Percentiles rank a stretch among this genome's conserved stretches.
phyloP scores from a whole-genome alignment of 768 basidiomycete species.

The Boletus rex-veris region DNA sequence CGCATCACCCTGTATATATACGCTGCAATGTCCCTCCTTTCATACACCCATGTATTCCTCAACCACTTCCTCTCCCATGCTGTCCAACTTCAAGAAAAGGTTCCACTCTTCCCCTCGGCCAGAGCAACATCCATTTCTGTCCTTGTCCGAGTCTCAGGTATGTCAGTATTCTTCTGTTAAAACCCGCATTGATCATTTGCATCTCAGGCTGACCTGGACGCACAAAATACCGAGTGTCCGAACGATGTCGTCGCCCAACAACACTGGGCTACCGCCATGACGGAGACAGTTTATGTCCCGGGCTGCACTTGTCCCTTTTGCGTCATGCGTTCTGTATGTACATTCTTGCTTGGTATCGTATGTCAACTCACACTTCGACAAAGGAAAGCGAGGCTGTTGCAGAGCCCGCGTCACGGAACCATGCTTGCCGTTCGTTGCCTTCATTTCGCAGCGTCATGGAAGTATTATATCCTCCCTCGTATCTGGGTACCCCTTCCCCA shows the following conservation, averaged over 20 bases:
- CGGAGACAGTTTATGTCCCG: background rate
- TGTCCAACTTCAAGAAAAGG: constrained; percentile 12
- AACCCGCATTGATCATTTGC: background rate
- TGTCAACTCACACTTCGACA: constrained; percentile 4
- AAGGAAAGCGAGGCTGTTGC: constrained; percentile 7
- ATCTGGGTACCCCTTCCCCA: constrained; percentile 3
- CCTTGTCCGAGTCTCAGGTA: background rate
- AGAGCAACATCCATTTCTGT: background rate
- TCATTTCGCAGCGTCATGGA: constrained; percentile 21
- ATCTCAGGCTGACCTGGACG: background rate
- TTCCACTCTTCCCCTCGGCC: background rate
- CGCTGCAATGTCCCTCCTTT: background rate
- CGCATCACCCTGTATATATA: background rate
- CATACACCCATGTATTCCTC: background rate
- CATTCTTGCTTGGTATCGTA: background rate
- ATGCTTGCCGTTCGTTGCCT: constrained; percentile 8
- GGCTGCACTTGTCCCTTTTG: constrained; percentile 1
- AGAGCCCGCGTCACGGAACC: background rate
- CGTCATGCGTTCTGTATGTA: constrained; percentile 2
- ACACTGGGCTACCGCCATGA: background rate
- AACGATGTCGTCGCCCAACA: background rate
- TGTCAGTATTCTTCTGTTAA: background rate
- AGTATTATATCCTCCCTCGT: constrained; percentile 27
- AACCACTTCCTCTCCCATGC: constrained; percentile 1
- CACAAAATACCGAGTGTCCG: background rate